phyloP scores from a whole-genome alignment of 2,329 filamentous ascomycete species.

The Phoma sp. region DNA sequence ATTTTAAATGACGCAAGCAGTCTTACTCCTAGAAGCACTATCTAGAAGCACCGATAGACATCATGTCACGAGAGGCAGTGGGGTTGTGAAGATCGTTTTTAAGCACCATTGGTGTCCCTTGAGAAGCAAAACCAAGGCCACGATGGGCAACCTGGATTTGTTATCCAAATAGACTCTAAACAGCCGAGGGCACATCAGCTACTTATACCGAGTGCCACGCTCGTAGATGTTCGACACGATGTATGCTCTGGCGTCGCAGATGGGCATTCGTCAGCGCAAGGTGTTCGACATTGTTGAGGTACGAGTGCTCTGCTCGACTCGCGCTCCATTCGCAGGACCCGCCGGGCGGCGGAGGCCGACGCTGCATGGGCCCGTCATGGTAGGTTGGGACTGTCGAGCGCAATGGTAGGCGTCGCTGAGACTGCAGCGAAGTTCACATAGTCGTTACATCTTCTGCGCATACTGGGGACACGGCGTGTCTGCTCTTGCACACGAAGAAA shows the following conservation, averaged over 20 bases:
- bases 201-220: not conserved
- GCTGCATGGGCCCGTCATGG: slow-evolving; percentile 1
- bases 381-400: not conserved
- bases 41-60: too few species aligned
- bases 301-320: not conserved
- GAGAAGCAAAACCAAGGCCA: too few species aligned
- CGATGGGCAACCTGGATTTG: not conserved
- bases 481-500: not conserved
- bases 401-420: not conserved
- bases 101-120: too few species aligned
- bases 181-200: not conserved
- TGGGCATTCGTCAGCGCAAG: not conserved
- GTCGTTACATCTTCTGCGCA: not conserved
- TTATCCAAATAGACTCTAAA: slow-evolving; percentile 1
- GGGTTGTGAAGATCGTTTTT: too few species aligned
- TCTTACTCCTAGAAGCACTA: too few species aligned
- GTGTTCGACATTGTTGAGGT: too few species aligned
- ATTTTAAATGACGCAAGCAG: too few species aligned
- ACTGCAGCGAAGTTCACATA: not conserved
- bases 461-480: not conserved
- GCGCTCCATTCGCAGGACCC: not conserved
- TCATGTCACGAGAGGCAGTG: too few species aligned
- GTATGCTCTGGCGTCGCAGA: not conserved
- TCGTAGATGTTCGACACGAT: not conserved
- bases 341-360: slow-evolving; percentile 6